Percentiles rank a stretch among this genome's conserved stretches.
These are phyloP conservation scores for Entomortierella parvispora DNA, from an alignment of 192 early-diverging fungal species.

Conservation along the genomic window DNA sequence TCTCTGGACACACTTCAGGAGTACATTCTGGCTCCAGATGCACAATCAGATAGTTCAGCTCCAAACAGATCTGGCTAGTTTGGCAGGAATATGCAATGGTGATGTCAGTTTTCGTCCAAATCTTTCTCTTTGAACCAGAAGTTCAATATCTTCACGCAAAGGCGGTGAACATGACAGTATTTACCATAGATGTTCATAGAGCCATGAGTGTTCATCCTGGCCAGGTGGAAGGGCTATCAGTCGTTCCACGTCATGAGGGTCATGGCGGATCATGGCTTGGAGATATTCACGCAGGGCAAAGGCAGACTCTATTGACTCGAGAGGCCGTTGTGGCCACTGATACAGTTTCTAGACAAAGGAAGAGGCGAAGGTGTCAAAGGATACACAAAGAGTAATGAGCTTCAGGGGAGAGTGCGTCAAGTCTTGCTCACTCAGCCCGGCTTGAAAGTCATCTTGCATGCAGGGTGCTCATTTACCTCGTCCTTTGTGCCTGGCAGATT, in stretches of 20 bases:
- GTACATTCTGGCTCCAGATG: constrained; percentile 83
- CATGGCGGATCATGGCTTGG: constrained; percentile 73
- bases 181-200: constrained; percentile 90
- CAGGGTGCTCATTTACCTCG: constrained; percentile 12
- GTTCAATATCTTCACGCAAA: too few relatives aligned
- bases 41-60: constrained; percentile 82
- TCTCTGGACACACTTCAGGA: constrained; percentile 80
- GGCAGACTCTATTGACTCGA: constrained; percentile 75
- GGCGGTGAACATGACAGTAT: too few relatives aligned
- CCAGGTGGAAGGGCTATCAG: constrained; percentile 72
- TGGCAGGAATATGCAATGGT: not conserved
- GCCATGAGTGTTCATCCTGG: constrained; percentile 77
- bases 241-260: constrained; percentile 68
- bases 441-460: not conserved
- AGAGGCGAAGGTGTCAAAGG: too few relatives aligned
- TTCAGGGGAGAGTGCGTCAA: too few relatives aligned
- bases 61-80: constrained; percentile 82
- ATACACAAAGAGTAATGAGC: too few relatives aligned
- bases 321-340: constrained; percentile 57
- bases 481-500: constrained; percentile 50
- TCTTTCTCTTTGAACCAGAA: too few relatives aligned
- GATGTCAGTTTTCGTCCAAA: not conserved
- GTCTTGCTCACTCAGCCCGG: too few relatives aligned
- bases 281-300: constrained; percentile 84
- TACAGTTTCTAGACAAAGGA: constrained; percentile 48